Conservation (phyloP, 306 rosid genomes). For the Gleditsia sinensis region DNA sequence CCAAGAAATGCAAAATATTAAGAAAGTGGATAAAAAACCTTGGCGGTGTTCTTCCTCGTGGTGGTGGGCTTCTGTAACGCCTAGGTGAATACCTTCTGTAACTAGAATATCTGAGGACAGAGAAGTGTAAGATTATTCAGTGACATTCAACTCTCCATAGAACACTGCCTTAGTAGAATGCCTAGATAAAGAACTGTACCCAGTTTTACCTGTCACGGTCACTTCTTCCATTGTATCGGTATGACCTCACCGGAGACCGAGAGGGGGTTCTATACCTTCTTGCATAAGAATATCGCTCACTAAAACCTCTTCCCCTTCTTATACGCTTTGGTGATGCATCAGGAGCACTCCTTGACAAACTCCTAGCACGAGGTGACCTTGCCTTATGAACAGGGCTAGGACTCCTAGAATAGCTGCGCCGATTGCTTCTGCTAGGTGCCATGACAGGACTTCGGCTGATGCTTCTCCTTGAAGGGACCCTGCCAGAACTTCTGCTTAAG, state of each 20-base stretch:
- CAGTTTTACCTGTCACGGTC: slow-evolving; percentile 77
- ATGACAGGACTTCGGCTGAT: slow-evolving; percentile 75
- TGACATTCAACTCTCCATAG: neutral
- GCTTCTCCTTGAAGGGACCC: slow-evolving; percentile 62
- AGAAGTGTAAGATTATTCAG: neutral
- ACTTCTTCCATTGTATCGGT: slow-evolving; percentile 82
- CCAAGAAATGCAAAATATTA: neutral
- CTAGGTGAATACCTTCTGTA: slow-evolving; percentile 92
- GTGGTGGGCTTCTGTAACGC: slow-evolving; percentile 93
- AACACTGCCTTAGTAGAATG: neutral
- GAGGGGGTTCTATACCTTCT: slow-evolving; percentile 94
- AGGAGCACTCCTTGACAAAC: slow-evolving; percentile 89
- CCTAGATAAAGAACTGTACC: neutral
- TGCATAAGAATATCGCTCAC: slow-evolving; percentile 92
- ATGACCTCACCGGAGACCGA: slow-evolving; percentile 80
- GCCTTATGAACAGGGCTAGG: slow-evolving; percentile 73
- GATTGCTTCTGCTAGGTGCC: slow-evolving; percentile 57
- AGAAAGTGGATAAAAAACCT: slow-evolving; percentile 52
- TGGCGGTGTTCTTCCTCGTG: slow-evolving; percentile 78
- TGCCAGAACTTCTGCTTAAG: slow-evolving; percentile 82
- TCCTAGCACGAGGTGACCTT: slow-evolving; percentile 75
- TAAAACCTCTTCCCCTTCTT: slow-evolving; percentile 96
- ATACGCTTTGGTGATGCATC: slow-evolving; percentile 87
- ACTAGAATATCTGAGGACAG: slow-evolving; percentile 59
- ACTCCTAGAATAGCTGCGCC: slow-evolving; percentile 84